phyloP scores from a whole-genome alignment of 345 rosid genomes.

The Gossypium ekmanianum region DNA sequence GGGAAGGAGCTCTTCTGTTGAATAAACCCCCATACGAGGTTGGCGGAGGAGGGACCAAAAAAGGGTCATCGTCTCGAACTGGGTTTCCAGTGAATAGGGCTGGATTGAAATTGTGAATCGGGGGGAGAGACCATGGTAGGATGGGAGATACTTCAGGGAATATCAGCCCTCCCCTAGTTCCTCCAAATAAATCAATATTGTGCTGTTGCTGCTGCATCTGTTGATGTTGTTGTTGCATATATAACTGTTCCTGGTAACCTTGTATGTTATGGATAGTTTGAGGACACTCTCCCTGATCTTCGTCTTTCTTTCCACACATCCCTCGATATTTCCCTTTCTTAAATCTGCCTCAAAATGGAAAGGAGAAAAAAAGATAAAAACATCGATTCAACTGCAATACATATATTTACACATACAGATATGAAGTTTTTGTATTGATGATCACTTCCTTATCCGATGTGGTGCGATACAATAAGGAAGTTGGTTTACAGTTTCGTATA shows the following conservation, averaged over 20 bases:
- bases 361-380: background rate
- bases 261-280: slow-evolving; percentile 57
- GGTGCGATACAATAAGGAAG: no score
- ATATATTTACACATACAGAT: background rate
- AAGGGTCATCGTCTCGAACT: slow-evolving; percentile 54
- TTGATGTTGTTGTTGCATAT: slow-evolving; percentile 53
- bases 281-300: slow-evolving; percentile 59
- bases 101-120: slow-evolving; percentile 34
- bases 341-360: background rate
- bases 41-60: slow-evolving; percentile 59
- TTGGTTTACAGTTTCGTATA: slow-evolving; percentile 14
- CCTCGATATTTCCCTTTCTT: slow-evolving; percentile 7
- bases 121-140: slow-evolving; percentile 53
- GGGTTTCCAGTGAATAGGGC: slow-evolving; percentile 29
- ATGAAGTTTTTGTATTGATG: background rate
- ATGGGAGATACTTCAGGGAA: slow-evolving; percentile 61
- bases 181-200: slow-evolving; percentile 36
- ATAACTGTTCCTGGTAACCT: slow-evolving; percentile 59
- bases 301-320: slow-evolving; percentile 70
- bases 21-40: slow-evolving; percentile 57
- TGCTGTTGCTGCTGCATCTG: slow-evolving; percentile 44
- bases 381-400: background rate
- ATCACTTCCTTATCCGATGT: no score
- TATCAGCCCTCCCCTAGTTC: slow-evolving; percentile 34
- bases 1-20: slow-evolving; percentile 56